Evolutionary conservation across 176 grass and related monocot genomes (phyloP), one percentile per base, ranked within the genome.

Genomic region (Elymus sibiricus): DNA sequence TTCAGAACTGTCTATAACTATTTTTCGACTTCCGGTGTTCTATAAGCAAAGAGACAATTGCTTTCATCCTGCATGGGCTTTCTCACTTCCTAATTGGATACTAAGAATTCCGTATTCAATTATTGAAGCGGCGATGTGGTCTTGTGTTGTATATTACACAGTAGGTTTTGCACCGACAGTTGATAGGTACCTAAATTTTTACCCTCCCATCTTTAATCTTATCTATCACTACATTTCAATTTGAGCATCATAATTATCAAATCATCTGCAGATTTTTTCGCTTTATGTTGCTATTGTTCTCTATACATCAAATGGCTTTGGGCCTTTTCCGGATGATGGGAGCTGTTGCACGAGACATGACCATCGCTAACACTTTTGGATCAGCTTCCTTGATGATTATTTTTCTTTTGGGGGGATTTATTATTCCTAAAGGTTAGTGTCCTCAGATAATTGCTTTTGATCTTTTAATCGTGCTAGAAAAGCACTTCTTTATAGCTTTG

Each of bases 21-120:
- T 95, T 88, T 74, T 83, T 67, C 82, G 88, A 26, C 88, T 95
- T 76, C 93, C 93, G 11, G 90, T 92, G 58, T 92, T 95, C 73
- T 95, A 92, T 80, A 95, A 95, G 82, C 93, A 95, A 63, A 95
- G 93, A 86, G 93, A 92, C 25, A 95, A 88, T 86, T 83, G 86
- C 35, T 95, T 92, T 86, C 86, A 95, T 88, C 93, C 93, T 29
- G 90, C 93, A 80, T 95, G 93, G 93, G 93, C 88, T 25, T 92
- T 90, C 82, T 86, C 88, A 84, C 77, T 95, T 88, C 93, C 93
- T 37, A 95, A 86, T 86, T 95, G 88, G 90, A 51, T 86, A 78
- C 73, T 95, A 76, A 86, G 93, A 59, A 77, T 95, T 74, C 93
- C 93, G 14, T 95, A 95, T 70, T 95, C 93, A 21, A 38, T 90